Evolutionary conservation across 192 early-diverging fungal genomes (phyloP), one percentile per base, ranked within the genome.

Genomic region (Coemansia sp.): DNA sequence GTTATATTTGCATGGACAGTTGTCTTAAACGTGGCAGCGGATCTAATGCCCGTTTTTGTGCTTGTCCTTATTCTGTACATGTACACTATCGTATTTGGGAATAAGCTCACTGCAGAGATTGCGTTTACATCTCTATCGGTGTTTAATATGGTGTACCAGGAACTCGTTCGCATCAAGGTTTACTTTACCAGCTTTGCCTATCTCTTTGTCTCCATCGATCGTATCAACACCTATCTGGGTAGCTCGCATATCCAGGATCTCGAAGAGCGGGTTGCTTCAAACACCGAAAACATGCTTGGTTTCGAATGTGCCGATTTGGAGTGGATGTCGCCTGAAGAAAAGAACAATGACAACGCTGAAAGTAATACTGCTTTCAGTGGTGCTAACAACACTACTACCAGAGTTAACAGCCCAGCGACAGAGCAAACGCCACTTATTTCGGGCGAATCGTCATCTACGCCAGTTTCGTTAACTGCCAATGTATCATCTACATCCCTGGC

Each of bases 111-210:
- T 2, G 87, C 88, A 33, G 84, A 86, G 66, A 80, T 86, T 51
- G 85, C 84, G 51, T 92, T 92, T 43, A 92, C 91, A 10, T 81
- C 89, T 7, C 67, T 91, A 6, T 85, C 91, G 9, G 80, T 92
- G 10, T 90, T 89, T 77, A 79, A 85, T 63, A 87, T 83, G 3
- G 77, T 90, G 62, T 85, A 89, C 58, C 64, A 71, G 52, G 61
- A 83, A 8, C 71, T 91, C 43, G 86, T 88, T 59, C 73, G 77
- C 48, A 68, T 88, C 18, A 86, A 87, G 0, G 80, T 84, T 37
- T 70, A 84, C 15, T 83, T 91, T 58, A 68, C 79, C 48, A 84
- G 70, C 58, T 67, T 87, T 28, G 67, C 88, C 34, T 84, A 87
- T 34, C 84, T 82, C 8, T 81, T 75, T 28, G 89, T 91, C 20